A percentile compares a stretch with the other conserved stretches of the same genome.
phyloP scores from a whole-genome alignment of 345 rosid species.

The Pistacia integerrima region DNA sequence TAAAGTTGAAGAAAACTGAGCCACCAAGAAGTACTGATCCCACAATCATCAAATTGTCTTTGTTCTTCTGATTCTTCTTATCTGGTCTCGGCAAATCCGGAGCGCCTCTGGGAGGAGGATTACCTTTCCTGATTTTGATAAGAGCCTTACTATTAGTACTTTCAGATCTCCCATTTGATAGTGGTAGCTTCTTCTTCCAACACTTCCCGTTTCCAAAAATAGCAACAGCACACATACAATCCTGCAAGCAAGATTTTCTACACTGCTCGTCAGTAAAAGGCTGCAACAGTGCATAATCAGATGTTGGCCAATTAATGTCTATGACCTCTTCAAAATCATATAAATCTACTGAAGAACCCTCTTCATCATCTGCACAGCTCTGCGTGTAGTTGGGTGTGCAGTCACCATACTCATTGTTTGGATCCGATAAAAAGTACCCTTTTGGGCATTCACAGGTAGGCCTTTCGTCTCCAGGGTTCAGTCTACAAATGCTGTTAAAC shows the following conservation, averaged over 20 bases:
- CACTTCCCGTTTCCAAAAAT: conserved; percentile 24
- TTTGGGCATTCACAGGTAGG: conserved; percentile 15
- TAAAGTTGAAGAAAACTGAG: conserved; percentile 27
- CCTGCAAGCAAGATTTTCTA: conserved; percentile 33
- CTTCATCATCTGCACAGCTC: conserved; percentile 14
- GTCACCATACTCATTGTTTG: conserved; percentile 11
- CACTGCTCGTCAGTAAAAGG: conserved; percentile 28
- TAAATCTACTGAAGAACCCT: conserved; percentile 4
- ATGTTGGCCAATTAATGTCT: conserved; percentile 29
- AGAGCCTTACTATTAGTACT: conserved; percentile 13
- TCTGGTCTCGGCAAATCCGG: conserved; percentile 6
- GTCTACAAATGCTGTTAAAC: conserved; percentile 14
- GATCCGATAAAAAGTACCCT: conserved; percentile 11
- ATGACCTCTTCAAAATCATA: conserved; percentile 12
- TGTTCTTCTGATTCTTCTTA: background rate
- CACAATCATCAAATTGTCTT: conserved; percentile 19
- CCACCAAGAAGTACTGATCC: conserved; percentile 34
- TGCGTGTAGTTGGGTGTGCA: conserved; percentile 18
- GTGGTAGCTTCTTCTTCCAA: conserved; percentile 46
- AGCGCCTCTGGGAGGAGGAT: background rate
- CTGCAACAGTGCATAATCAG: conserved; percentile 29
- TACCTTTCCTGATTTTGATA: conserved; percentile 30
- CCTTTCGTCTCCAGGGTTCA: background rate
- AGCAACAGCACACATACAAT: conserved; percentile 40
- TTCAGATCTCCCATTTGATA: conserved; percentile 34